Base-by-base conservation (phyloP, 208 protist genomes). In the Naegleria gruberi region DNA sequence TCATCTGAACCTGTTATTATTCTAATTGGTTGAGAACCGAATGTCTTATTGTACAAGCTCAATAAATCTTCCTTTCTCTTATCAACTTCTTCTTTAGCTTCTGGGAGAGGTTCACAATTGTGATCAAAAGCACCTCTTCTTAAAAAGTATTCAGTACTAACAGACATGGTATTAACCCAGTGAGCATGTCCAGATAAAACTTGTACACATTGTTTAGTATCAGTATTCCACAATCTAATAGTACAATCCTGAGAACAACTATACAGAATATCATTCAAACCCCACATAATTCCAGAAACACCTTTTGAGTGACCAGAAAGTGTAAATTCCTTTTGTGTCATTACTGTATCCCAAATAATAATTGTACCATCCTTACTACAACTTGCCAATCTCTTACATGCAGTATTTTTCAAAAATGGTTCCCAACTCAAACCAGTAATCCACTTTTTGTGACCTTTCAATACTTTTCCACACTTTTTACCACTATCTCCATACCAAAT, bases 141-240 rank as follows among this genome's bases (percentile, higher is more conserved):
- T 12, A 98, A 95, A 83, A 97, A 97, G 85, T 98, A 97, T 91
- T 99, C 98, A 19, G 98, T 99, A 93, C 96, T 99, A 34, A 99
- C 94, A 26, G 98, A 95, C 34, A 99, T 88, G 73, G 96, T 96
- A 92, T 99, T 99, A n/a, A 99, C 98, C 98, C 98, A 99, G 93
- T 99, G 98, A 0, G 95, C 98, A 93, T 99, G 98, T n/a, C 98
- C 98, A 8, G 94, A 91, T 17, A 99, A 95, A 10, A 93, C 95
- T 93, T 91, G 94, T 40, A 90, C 86, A 43, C 94, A 93, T 15
- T 93, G 85, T 41, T 97, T 97, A 81, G 93, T 97, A 42, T 89
- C 85, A 30, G 94, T 94, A 87, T 97, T 94, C 97, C 97, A 99
- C 41, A 99, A 96, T 90, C 98, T 98, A 45, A 99, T 95, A 8